Evolutionary conservation across 208 protist species (phyloP), one percentile per base, ranked within the genome.

Genomic region (Trypanosoma rangeli): DNA sequence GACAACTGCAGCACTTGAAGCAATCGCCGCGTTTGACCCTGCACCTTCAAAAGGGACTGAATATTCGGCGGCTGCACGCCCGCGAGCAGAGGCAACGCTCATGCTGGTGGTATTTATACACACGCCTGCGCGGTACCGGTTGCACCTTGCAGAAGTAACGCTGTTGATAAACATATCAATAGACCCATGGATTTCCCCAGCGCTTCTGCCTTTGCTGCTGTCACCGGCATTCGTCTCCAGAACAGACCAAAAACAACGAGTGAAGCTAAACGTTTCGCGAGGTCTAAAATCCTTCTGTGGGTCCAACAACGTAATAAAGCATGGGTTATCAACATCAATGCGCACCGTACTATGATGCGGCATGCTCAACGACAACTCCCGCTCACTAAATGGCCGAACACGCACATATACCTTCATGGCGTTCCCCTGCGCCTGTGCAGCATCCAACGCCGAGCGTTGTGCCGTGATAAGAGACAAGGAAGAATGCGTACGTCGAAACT

Each of bases 401-500:
- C 90, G 90, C 9, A 95, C 70, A 74, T 90, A 95, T 44, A 95
- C 90, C 74, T 89, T 86, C 87, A 94, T 92, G 13, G 87, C 85
- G 58, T 87, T 93, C 0, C 75, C 60, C 24, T 79, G 74, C 18
- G 68, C 60, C 39, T 85, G 83, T 1, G 79, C 20, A 39, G 53
- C 9, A 26, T 72, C 64, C 44, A 63, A 20, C 18, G 31, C 22
- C 22, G 24, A 37, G 29, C 59, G 65, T 3, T 61, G 50, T n/a
- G 48, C 61, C 22, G 74, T 64, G 18, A 46, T 50, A 10, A 68
- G 10, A 24, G 64, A 69, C 28, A 3, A 35, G 55, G 58, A 59
- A 55, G 73, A 78, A 10, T 52, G 46, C 22, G 53, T 44, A 9
- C 65, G 66, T 31, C 22, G 39, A 70, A 73, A 73, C 24, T 82